phyloP scores from a whole-genome alignment of 208 protist species.

The Leishmania lainsoni region DNA sequence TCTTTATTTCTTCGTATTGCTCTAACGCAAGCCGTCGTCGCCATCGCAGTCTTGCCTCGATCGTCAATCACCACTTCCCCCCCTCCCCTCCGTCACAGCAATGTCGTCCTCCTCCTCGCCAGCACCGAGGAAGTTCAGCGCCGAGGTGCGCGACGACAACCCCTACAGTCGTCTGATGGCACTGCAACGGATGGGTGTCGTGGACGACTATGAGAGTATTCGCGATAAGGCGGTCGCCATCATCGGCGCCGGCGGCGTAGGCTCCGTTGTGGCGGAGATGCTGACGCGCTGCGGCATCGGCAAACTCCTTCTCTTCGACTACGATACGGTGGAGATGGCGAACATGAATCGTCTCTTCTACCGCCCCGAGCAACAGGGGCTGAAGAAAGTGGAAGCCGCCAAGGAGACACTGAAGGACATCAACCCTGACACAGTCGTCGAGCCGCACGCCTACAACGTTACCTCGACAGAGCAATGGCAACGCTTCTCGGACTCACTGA shows the following conservation, averaged over 20 bases:
- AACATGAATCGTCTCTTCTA: slow-evolving; percentile 99
- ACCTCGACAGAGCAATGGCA: slow-evolving; percentile 92
- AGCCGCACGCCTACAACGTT: slow-evolving; percentile 93
- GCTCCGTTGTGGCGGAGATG: slow-evolving; percentile 98
- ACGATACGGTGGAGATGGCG: slow-evolving; percentile 97
- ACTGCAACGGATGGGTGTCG: slow-evolving; percentile 97
- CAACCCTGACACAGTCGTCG: slow-evolving; percentile 97
- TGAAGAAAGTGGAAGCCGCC: slow-evolving; percentile 95
- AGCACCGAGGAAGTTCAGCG: slow-evolving; percentile 57
- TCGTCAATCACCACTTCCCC: neutral
- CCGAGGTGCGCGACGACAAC: slow-evolving; percentile 94
- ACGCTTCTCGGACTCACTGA: slow-evolving; percentile 78
- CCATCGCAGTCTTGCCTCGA: neutral
- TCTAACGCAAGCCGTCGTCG: neutral
- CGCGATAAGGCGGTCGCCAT: slow-evolving; percentile 91
- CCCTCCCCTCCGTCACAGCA: neutral
- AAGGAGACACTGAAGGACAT: slow-evolving; percentile 87
- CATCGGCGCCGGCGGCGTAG: slow-evolving; percentile 96
- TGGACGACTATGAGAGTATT: slow-evolving; percentile 96
- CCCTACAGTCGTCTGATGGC: slow-evolving; percentile 96
- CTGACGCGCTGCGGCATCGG: slow-evolving; percentile 97
- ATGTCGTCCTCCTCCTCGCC: slow-evolving; percentile 7
- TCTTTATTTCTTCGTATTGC: neutral
- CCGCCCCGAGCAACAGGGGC: slow-evolving; percentile 94
- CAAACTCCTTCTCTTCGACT: slow-evolving; percentile 98